A percentile compares a stretch with the other conserved stretches of the same genome.
Conservation (phyloP, 2,329 filamentous ascomycete species). For the Sclerotinia glacialis region DNA sequence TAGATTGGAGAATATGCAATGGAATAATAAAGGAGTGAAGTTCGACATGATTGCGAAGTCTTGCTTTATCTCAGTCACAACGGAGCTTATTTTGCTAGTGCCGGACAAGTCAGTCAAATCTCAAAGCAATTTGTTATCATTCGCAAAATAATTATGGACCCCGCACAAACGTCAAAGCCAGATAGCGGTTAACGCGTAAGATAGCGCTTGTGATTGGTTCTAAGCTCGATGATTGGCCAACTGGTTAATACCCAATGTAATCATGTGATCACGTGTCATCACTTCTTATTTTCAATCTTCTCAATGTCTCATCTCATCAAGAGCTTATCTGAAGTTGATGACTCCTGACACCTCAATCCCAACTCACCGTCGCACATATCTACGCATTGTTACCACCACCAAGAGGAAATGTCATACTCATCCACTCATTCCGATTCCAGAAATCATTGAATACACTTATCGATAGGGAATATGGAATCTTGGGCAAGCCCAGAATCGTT, state of each 20-base stretch:
- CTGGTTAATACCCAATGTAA: neutral
- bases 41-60: neutral
- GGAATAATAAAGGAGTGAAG: neutral
- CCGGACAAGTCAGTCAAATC: neutral
- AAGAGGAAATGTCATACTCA: neutral
- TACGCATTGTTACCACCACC: neutral
- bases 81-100: conserved; percentile 9
- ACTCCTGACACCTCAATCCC: conserved; percentile 11
- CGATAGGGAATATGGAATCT: neutral
- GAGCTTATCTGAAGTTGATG: neutral
- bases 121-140: conserved; percentile 1
- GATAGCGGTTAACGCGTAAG: conserved; percentile 23
- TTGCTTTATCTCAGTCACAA: conserved; percentile 7
- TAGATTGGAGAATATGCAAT: neutral
- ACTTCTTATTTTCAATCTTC: neutral
- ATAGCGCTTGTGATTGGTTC: conserved; percentile 17
- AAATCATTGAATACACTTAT: neutral
- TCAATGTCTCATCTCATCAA: neutral
- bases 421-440: neutral
- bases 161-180: neutral
- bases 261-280: conserved; percentile 15
- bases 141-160: conserved; percentile 2
- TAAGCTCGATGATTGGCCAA: neutral
- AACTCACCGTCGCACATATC: neutral
- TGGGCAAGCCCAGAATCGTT: neutral